Conservation (phyloP, 2,329 filamentous ascomycete genomes). For the Aspergillus brunneoviolaceus region DNA sequence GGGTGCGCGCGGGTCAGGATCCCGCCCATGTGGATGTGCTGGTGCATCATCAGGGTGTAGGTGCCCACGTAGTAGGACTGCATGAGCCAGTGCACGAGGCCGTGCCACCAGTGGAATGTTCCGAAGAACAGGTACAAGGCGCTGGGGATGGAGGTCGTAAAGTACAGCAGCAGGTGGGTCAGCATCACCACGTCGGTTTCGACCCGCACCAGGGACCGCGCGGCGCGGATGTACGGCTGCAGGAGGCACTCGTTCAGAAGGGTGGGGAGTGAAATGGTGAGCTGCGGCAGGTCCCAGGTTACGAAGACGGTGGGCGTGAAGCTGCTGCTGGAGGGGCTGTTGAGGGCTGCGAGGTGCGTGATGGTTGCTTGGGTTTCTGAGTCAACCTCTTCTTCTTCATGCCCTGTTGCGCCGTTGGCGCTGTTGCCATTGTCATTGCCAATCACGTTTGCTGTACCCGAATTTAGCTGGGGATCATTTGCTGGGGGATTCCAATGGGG, state of each 20-base stretch:
- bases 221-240: slow-evolving; percentile 59
- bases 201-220: slow-evolving; percentile 58
- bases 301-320: slow-evolving; percentile 60
- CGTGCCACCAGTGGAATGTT: slow-evolving; percentile 68
- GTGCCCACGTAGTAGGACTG: slow-evolving; percentile 68
- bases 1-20: slow-evolving; percentile 49
- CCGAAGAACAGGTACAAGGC: slow-evolving; percentile 61
- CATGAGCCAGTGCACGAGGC: slow-evolving; percentile 63
- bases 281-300: slow-evolving; percentile 51
- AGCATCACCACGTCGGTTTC: slow-evolving; percentile 75
- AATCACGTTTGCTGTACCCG: background rate
- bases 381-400: background rate
- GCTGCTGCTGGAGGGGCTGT: slow-evolving; percentile 47
- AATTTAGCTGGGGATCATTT: background rate
- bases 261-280: slow-evolving; percentile 33
- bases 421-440: too few species aligned
- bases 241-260: slow-evolving; percentile 54
- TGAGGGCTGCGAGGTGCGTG: slow-evolving; percentile 47
- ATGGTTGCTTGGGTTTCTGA: too few species aligned
- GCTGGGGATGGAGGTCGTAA: slow-evolving; percentile 67
- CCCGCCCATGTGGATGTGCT: slow-evolving; percentile 77
- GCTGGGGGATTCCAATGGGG: background rate
- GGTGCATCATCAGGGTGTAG: slow-evolving; percentile 80
- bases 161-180: slow-evolving; percentile 72
- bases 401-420: background rate